Base-by-base conservation (phyloP, 2,329 filamentous ascomycete genomes). In the Bipolaris oryzae region DNA sequence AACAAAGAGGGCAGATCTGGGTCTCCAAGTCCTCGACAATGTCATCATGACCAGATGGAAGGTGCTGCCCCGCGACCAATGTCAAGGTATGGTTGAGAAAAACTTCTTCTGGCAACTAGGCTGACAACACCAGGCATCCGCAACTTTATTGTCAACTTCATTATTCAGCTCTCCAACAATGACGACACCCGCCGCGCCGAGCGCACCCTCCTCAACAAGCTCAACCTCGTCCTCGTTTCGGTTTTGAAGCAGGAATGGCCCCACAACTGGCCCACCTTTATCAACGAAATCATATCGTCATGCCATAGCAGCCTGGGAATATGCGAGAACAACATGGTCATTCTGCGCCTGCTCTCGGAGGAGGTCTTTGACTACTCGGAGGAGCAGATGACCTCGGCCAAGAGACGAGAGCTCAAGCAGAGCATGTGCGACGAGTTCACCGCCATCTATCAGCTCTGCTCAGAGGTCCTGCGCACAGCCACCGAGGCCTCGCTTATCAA, bases 291-390 rank as follows among this genome's bases (percentile, higher is more conserved):
- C 78, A 92, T 99, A 70, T 90, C 92, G 20, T 94, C 95, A 53
- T 98, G 93, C 79, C 93, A 96, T 76, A 94, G 91, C 67, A 97
- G 90, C 78, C 83, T 99, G 51, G 95, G 94, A 35, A 96, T 99
- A 70, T 99, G 96, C 85, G 95, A 99, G 81, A 99, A 99, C 82
- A 99, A 99, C 83, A 99, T 99, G 95, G 92, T 91, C 63, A 98
- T 99, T 69, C 85, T 99, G 67, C 89, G 95, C 58, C 82, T 99
- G 69, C 85, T 99, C 43, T 99, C 95, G 6, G 95, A 99, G 77
- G 95, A 99, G 78, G 94, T 99, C 35, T 99, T 99, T 74, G 95
- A 99, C 81, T 99, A 96, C 78, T 99, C 95, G 1, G 92, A 94
- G 63, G 95, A 99, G 74, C 92, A 97, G 77, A 97, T 99, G 94